Conservation (phyloP, 2,329 filamentous ascomycete species). For the Aspergillus fumigatus region DNA sequence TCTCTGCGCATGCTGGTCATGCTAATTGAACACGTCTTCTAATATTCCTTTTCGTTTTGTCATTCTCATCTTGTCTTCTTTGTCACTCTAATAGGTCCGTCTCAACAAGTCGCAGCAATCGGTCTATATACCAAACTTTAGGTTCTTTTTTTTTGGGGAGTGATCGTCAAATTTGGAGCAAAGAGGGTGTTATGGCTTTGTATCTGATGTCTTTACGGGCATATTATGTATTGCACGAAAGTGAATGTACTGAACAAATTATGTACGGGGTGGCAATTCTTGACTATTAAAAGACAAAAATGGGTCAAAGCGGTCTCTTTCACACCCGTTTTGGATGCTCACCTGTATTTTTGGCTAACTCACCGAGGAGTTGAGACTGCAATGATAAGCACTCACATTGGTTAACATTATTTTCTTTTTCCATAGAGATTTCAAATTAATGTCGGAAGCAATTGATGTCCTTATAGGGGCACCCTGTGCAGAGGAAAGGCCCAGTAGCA, state of each 20-base stretch:
- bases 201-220: not conserved
- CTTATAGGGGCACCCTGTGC: not conserved
- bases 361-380: not conserved
- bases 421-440: too few species aligned
- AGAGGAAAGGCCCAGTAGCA: not conserved
- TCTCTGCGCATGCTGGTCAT: not conserved
- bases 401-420: not conserved
- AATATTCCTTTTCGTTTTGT: not conserved
- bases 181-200: not conserved
- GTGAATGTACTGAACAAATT: not conserved
- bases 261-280: not conserved
- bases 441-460: not conserved
- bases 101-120: not conserved
- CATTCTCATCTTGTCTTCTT: slow-evolving; percentile 3
- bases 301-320: not conserved
- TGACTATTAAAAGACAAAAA: not conserved
- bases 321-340: not conserved
- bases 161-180: not conserved
- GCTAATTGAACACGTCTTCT: slow-evolving; percentile 1
- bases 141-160: too few species aligned
- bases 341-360: not conserved
- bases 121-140: not conserved
- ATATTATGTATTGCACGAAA: not conserved
- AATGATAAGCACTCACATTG: not conserved
- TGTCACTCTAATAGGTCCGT: slow-evolving; percentile 1